A percentile compares a stretch with the other conserved stretches of the same genome.
These are phyloP conservation scores for Chloromonas sp. DNA, from an alignment of 163 green algal species.

Conservation along the genomic window DNA sequence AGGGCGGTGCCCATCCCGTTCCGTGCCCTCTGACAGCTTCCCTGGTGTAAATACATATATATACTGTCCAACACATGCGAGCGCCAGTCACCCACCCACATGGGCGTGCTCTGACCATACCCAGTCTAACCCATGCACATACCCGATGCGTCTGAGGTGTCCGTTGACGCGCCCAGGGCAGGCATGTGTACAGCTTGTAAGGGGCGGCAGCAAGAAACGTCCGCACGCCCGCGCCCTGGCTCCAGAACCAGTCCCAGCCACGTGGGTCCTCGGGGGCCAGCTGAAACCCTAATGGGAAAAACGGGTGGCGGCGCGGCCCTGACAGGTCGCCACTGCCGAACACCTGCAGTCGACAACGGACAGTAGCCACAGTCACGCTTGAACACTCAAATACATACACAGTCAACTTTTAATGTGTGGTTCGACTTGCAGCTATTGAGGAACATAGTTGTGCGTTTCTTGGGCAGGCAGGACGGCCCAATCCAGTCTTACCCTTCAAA, in stretches of 20 bases:
- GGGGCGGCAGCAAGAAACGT: no score
- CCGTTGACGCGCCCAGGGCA: no score
- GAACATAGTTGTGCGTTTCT: not conserved
- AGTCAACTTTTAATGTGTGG: no score
- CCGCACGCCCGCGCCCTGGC: not conserved
- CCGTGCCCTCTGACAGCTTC: no score
- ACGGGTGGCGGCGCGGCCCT: slow-evolving; percentile 43
- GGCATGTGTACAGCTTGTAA: no score
- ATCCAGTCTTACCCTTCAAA: not conserved
- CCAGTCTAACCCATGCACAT: no score
- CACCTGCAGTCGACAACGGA: not conserved
- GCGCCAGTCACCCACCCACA: no score
- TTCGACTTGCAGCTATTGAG: not conserved
- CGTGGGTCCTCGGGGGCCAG: slow-evolving; percentile 28
- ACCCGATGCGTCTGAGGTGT: no score
- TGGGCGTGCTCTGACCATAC: no score
- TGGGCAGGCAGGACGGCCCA: not conserved
- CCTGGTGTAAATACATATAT: no score
- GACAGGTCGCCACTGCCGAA: slow-evolving; percentile 10
- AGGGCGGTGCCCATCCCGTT: no score
- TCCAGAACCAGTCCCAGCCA: slow-evolving; percentile 29
- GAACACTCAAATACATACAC: not conserved
- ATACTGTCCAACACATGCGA: no score
- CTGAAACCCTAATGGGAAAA: slow-evolving; percentile 68
- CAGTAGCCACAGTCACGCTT: not conserved